Percentiles rank a stretch among this genome's conserved stretches.
Evolutionary conservation across 139 green algal species (phyloP).

Genomic region (Asterochloris sp.): DNA sequence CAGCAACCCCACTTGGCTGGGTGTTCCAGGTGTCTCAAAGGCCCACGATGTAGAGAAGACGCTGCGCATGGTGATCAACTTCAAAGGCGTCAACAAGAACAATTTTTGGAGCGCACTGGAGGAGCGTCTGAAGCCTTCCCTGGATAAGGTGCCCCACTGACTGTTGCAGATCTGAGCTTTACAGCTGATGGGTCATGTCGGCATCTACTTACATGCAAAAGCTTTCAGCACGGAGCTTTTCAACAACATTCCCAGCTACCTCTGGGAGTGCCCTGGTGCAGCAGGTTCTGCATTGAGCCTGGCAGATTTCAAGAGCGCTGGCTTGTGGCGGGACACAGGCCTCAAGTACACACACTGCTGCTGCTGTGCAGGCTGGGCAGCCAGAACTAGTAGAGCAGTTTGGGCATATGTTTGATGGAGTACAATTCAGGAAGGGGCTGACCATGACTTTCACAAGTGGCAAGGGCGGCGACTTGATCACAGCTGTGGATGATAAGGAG

Average conservation of each 20-base stretch:
- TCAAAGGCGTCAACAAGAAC: slow-evolving; percentile 38
- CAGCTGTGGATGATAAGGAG: slow-evolving; percentile 46
- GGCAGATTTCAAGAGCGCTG: too few relatives aligned
- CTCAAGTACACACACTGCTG: not conserved
- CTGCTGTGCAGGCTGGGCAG: slow-evolving; percentile 28
- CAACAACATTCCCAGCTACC: too few relatives aligned
- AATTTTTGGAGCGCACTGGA: slow-evolving; percentile 56
- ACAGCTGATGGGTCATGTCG: not conserved
- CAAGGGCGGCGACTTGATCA: slow-evolving; percentile 43
- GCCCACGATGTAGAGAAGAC: slow-evolving; percentile 48
- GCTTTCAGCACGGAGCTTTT: too few relatives aligned
- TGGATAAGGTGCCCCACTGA: slow-evolving; percentile 17
- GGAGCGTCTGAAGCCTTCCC: slow-evolving; percentile 21
- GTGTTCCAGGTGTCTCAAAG: slow-evolving; percentile 34
- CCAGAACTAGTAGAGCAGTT: slow-evolving; percentile 39
- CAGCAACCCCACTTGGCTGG: not conserved
- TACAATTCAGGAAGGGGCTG: slow-evolving; percentile 48
- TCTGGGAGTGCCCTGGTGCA: too few relatives aligned
- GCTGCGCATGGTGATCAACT: slow-evolving; percentile 64
- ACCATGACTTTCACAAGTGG: slow-evolving; percentile 51
- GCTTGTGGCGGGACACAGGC: too few relatives aligned
- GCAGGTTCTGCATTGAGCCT: too few relatives aligned
- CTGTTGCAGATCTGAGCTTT: not conserved
- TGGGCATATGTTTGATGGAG: slow-evolving; percentile 48
- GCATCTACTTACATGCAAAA: not conserved